A percentile compares a stretch with the other conserved stretches of the same genome.
phyloP scores from a whole-genome alignment of 2,329 filamentous ascomycete genomes.

The Sordariomycetes sp. region DNA sequence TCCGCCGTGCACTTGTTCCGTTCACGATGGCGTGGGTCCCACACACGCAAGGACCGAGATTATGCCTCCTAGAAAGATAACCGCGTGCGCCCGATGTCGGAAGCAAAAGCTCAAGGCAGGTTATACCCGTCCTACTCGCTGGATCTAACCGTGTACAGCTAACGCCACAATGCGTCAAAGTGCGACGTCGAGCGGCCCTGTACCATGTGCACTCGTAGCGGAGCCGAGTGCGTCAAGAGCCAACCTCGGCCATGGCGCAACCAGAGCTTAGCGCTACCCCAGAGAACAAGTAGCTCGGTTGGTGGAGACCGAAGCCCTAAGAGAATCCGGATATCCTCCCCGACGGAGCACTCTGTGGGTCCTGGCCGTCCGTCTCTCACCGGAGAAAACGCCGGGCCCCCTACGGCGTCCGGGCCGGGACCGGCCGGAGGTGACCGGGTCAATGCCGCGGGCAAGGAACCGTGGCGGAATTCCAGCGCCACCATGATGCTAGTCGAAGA shows the following conservation, averaged over 20 bases:
- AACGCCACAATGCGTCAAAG: not conserved
- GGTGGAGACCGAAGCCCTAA: not conserved
- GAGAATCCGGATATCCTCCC: not conserved
- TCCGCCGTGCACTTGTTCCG: too few relatives aligned
- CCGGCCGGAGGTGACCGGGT: too few relatives aligned
- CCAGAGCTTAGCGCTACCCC: not conserved
- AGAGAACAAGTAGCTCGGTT: not conserved
- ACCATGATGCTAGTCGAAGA: not conserved
- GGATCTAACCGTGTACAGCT: not conserved
- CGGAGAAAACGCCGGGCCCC: not conserved
- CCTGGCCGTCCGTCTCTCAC: not conserved
- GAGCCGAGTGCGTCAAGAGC: constrained; percentile 9
- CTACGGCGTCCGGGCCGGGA: not conserved
- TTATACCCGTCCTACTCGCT: not conserved
- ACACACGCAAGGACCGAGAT: too few relatives aligned
- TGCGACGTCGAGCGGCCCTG: constrained; percentile 15
- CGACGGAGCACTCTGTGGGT: not conserved
- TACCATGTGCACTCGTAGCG: constrained; percentile 14
- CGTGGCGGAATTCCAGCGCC: not conserved
- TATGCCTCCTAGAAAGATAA: not conserved
- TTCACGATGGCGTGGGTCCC: too few relatives aligned
- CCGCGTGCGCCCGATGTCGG: not conserved
- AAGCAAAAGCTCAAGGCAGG: not conserved
- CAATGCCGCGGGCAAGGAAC: not conserved
- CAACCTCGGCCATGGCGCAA: not conserved